A percentile compares a stretch with the other conserved stretches of the same genome.
Evolutionary conservation across 768 basidiomycete genomes (phyloP).

Genomic region (Lenzites betulinus): DNA sequence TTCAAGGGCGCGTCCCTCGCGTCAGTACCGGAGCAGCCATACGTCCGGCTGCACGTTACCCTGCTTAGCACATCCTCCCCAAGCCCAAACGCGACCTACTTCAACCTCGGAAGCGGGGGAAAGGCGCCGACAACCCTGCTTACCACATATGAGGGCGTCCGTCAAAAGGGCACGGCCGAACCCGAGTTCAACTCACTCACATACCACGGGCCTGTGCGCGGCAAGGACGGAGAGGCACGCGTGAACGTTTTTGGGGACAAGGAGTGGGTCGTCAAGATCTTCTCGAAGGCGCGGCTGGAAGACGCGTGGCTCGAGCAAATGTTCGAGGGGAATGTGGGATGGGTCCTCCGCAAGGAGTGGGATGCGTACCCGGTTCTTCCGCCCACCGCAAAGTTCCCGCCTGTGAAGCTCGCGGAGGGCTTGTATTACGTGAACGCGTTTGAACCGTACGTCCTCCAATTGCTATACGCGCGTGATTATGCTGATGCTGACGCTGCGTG

Average conservation of each 20-base stretch:
- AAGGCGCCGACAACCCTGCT: constrained; percentile 65
- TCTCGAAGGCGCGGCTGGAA: constrained; percentile 63
- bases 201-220: constrained; percentile 64
- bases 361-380: constrained; percentile 76
- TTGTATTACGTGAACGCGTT: constrained; percentile 93
- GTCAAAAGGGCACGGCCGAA: constrained; percentile 39
- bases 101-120: constrained; percentile 50
- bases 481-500: neutral
- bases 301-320: constrained; percentile 70
- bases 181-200: constrained; percentile 88
- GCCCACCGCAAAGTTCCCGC: constrained; percentile 69
- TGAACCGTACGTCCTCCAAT: constrained; percentile 72
- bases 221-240: constrained; percentile 36
- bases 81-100: constrained; percentile 64
- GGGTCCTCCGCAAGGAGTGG: constrained; percentile 89
- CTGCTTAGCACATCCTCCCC: constrained; percentile 78
- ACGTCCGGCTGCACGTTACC: constrained; percentile 87
- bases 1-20: constrained; percentile 48
- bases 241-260: constrained; percentile 36
- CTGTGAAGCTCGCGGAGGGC: constrained; percentile 73
- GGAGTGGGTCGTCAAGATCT: constrained; percentile 86
- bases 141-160: constrained; percentile 66
- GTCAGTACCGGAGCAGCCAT: constrained; percentile 68
- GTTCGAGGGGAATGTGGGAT: constrained; percentile 69
- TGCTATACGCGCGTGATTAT: too few relatives aligned